Base-by-base conservation (phyloP, 805 yeast species). In the Saturnispora ahearnii region DNA sequence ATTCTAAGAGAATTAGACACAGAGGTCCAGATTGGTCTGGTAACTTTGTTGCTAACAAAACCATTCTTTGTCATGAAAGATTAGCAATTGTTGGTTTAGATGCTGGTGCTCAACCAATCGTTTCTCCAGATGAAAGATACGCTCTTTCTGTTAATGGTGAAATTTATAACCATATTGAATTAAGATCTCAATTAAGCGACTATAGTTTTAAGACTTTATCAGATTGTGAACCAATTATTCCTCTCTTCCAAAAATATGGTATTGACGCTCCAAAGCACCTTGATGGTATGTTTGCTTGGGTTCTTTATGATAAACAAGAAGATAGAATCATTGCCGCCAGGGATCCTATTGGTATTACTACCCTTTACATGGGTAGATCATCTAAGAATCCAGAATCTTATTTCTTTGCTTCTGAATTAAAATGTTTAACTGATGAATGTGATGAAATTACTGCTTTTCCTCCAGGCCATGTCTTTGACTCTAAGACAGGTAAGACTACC, bases 1-100 rank as follows among this genome's bases (percentile, higher is more conserved):
- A 87, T 66, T 78, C 98, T 55, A 91, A 88, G 70, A 80, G 90
- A 71, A 84, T 91, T 67, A 83, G 99, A 73, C 99, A 93, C 72
- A 84, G 99, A 72, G 99, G 99, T 63, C 99, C 99, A 59, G 99
- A 93, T 72, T 93, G 99, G 99, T 78, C 89, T 36, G 99, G 99
- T 63, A 89, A 88, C 81, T 67, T 77, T 57, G 72, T 78, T 57
- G 81, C 82, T 65, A 87, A 87, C 82, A 67, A 73, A 57, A 87
- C 97, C 44, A 82, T 93, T 58, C 71, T 93, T 58, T 82, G 86
- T 60, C 99, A 93, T 68, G 99, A 93, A 75, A 87, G 99, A 75
- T 77, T 93, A 66, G 95, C 98, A 57, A 90, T 93, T 65, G 99
- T 93, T 54, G 99, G 99, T 60, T 76, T 93, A 60, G 97, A 89